Evolutionary conservation across 495 filamentous ascomycete genomes (phyloP).

Genomic region (Talaromyces borbonicus): DNA sequence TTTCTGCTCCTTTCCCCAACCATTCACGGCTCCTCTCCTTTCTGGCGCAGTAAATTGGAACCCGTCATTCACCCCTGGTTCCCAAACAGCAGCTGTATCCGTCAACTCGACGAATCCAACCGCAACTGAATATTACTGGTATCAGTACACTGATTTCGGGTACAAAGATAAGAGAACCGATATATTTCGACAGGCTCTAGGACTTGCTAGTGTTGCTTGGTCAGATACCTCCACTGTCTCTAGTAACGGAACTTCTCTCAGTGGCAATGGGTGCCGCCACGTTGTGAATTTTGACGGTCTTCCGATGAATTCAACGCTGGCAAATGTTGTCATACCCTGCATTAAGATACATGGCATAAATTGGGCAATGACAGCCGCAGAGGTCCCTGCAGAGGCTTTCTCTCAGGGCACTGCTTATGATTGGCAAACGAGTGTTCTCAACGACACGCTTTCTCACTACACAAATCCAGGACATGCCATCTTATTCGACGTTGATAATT

Average conservation of each 20-base stretch:
- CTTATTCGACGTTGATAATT: conserved; percentile 4
- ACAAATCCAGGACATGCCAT: conserved; percentile 2
- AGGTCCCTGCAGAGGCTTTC: not conserved
- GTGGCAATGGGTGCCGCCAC: conserved; percentile 13
- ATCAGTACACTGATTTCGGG: not conserved
- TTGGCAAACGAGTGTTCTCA: not conserved
- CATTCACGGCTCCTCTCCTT: conserved; percentile 12
- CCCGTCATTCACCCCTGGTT: not conserved
- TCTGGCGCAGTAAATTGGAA: conserved; percentile 13
- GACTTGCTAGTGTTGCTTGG: conserved; percentile 3
- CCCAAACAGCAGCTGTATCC: not conserved
- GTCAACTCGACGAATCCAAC: conserved; percentile 1
- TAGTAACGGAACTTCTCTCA: conserved; percentile 9
- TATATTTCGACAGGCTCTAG: not conserved
- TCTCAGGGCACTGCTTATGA: not conserved
- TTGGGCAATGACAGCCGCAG: conserved; percentile 8
- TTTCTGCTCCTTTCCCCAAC: conserved; percentile 7
- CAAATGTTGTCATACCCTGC: conserved; percentile 9
- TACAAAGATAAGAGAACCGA: not conserved
- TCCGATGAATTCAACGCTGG: conserved; percentile 6
- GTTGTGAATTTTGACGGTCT: conserved; percentile 10
- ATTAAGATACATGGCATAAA: conserved; percentile 10
- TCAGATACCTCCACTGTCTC: conserved; percentile 1
- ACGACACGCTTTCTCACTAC: not conserved
- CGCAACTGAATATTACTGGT: not conserved